Conservation (phyloP, 140 eudicot genomes). For the Erigeron philadelphicus region DNA sequence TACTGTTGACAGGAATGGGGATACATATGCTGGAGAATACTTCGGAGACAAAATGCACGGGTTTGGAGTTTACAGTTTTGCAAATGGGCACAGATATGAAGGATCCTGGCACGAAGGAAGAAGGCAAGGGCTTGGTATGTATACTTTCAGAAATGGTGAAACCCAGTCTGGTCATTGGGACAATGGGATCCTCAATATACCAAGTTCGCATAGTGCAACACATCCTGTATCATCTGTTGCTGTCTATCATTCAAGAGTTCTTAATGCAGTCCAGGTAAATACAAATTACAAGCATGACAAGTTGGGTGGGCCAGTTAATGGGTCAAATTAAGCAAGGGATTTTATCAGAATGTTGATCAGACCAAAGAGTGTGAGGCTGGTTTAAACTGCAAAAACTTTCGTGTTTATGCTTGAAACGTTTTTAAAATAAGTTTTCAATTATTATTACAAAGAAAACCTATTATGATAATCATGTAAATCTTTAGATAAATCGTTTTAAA, state of each 20-base stretch:
- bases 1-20: conserved; percentile 59
- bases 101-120: conserved; percentile 99
- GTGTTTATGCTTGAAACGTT: too few species aligned
- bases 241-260: conserved; percentile 86
- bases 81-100: conserved; percentile 86
- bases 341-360: too few species aligned
- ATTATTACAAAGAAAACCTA: too few species aligned
- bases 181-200: conserved; percentile 73
- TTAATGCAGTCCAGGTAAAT: conserved; percentile 72
- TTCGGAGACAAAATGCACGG: conserved; percentile 97
- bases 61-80: conserved; percentile 77
- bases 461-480: too few species aligned
- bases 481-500: too few species aligned
- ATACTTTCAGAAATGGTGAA: conserved; percentile 79
- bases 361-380: too few species aligned
- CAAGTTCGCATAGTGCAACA: conserved; percentile 66
- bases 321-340: background rate
- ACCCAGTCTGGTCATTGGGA: conserved; percentile 88
- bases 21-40: conserved; percentile 84
- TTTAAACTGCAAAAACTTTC: too few species aligned
- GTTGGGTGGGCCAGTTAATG: background rate
- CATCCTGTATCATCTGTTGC: conserved; percentile 78
- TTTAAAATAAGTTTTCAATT: too few species aligned
- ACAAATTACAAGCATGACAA: background rate
- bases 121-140: conserved; percentile 95